Evolutionary conservation across 345 rosid genomes (phyloP).

Genomic region (rapeseed (Brassica napus)): DNA sequence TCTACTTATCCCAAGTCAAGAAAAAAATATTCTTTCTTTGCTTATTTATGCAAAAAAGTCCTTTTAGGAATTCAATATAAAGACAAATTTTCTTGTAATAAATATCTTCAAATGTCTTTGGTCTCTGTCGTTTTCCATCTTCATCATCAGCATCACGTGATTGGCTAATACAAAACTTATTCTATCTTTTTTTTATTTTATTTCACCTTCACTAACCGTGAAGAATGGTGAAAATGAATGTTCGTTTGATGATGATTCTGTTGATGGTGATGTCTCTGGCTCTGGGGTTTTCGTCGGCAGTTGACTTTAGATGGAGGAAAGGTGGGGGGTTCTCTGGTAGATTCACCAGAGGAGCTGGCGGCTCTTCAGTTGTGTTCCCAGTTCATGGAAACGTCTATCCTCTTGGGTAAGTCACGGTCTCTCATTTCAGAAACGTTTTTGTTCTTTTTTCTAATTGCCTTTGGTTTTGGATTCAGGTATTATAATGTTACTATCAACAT

Average conservation of each 20-base stretch:
- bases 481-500: conserved; percentile 72
- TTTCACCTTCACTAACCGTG: conserved; percentile 4
- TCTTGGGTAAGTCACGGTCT: conserved; percentile 45
- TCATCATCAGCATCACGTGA: conserved; percentile 34
- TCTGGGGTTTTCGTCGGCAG: conserved; percentile 43
- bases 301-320: conserved; percentile 51
- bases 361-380: conserved; percentile 62
- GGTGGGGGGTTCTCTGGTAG: conserved; percentile 32
- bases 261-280: conserved; percentile 42
- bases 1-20: conserved; percentile 23
- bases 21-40: conserved; percentile 13
- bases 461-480: conserved; percentile 46
- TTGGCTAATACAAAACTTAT: conserved; percentile 27
- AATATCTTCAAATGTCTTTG: conserved; percentile 33
- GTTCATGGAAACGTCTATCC: conserved; percentile 85
- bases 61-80: neutral
- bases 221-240: conserved; percentile 38
- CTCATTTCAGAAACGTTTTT: neutral
- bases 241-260: neutral
- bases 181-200: neutral
- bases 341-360: conserved; percentile 52
- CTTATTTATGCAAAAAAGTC: conserved; percentile 10
- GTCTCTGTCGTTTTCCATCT: conserved; percentile 23
- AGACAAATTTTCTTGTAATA: conserved; percentile 21
- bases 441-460: neutral